These are phyloP conservation scores for Puccinia polysora DNA, from an alignment of 1,284 basidiomycete genomes.

Conservation along the genomic window DNA sequence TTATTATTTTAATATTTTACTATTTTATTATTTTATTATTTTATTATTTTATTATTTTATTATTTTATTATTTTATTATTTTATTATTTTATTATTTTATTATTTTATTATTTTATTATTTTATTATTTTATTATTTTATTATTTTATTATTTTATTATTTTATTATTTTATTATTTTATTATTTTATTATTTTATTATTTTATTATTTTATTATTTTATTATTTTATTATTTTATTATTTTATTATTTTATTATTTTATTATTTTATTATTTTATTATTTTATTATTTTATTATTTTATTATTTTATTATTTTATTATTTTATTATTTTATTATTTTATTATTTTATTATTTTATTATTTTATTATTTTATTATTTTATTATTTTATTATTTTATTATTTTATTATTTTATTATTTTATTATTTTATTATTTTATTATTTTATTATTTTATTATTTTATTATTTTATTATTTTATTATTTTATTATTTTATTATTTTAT, in stretches of 20 bases:
- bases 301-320: too few relatives aligned
- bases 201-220: too few relatives aligned
- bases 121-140: too few relatives aligned
- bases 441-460: neutral
- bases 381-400: neutral
- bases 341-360: neutral
- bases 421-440: neutral
- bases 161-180: too few relatives aligned
- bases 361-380: neutral
- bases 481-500: neutral
- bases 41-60: neutral
- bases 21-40: neutral
- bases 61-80: neutral
- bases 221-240: too few relatives aligned
- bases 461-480: neutral
- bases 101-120: neutral
- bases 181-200: too few relatives aligned
- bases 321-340: neutral
- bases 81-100: neutral
- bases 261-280: too few relatives aligned
- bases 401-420: neutral
- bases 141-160: too few relatives aligned
- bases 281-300: too few relatives aligned
- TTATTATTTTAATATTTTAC: neutral
- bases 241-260: too few relatives aligned